Evolutionary conservation across 2,329 filamentous ascomycete genomes (phyloP), one percentile per base, ranked within the genome.

Genomic region (Botryotinia calthae): DNA sequence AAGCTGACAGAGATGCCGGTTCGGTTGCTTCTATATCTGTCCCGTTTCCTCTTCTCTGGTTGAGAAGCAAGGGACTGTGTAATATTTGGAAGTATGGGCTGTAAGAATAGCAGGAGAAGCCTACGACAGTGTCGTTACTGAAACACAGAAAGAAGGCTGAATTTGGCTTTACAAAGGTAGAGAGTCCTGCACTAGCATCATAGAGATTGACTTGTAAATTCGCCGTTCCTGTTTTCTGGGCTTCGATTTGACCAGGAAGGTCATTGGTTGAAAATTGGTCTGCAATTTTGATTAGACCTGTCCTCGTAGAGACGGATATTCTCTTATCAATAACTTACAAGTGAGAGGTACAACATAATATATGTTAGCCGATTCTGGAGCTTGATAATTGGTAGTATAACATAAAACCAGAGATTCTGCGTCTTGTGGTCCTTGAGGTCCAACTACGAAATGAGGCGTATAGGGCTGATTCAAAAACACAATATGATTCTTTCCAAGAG

Each of bases 121-220:
- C 7, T 34, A 7, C 28, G 8, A 28, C 31, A n/a, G 58, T 37
- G 10, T 12, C 31, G 20, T 34, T 46, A 28, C n/a, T 37, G 22
- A 65, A 65, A 37, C 63, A 65, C 3, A 65, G 31, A 37, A 65
- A 65, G 44, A 65, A 65, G 22, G 63, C 63, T n/a, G 58, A 61
- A 22, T 61, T 61, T 6, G 58, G 58, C 58, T 61, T 61, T 61
- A 20, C 40, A 34, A 61, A 37, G 34, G 58, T 25, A 16, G 58
- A 61, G 34, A 61, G 34, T 2, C 22, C 37, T 61, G 34, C 20
- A 40, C 37, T 61, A 61, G 34, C 25, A 61, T 61, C 25, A 40
- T 61, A 61, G 20, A 61, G 58, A 18, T 61, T 61, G 58, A 61
- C 25, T 0, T 40, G 34, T 16, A 61, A n/a, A 61, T 61, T 61